Base-by-base conservation (phyloP, 2,329 filamentous ascomycete genomes). In the Hypoxylon sp. region DNA sequence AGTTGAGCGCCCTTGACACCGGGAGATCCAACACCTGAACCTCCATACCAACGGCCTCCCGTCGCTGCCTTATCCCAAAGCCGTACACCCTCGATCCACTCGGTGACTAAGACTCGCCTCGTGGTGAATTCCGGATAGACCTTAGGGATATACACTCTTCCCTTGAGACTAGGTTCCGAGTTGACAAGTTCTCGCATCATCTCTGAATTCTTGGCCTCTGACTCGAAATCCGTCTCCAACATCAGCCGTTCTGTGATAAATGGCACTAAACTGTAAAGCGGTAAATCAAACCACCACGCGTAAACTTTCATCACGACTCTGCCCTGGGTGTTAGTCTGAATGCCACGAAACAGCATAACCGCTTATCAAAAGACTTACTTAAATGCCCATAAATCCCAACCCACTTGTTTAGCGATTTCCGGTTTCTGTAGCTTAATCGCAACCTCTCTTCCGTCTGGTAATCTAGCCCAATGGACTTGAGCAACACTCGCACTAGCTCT, bases 381-480 rank as follows among this genome's bases (percentile, higher is more conserved):
- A 78, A 97, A 97, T 2, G 92, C 88, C 91, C 91, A 97, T 42
- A 99, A 71, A 77, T 99, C 94, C 91, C 91, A 96, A 3, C 86
- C 85, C 26, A 97, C 89, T 74, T 97, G 94, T 67, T 88, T 86
- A 13, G 83, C 86, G 68, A 99, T 97, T 77, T 97, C 93, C 40
- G 87, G 83, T 76, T 97, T 99, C 77, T 99, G 94, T 3, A 99
- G 87, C 76, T 99, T 99, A 68, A 99, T 83, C 2, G 94, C 94
- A 15, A 97, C 89, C 75, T 97, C 92, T 36, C 91, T 80, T 0
- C 94, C 94, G 73, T 97, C 93, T 2, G 84, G 74, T 48, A 97
- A 71, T 53, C 87, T 79, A 5, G 94, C 94, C 91, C 93, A 97
- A 69, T 97, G 94, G 2, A 99, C 94, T 73, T 97, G 94, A 1